Evolutionary conservation across 331 rosid genomes (phyloP), one percentile per base, ranked within the genome.

Genomic region (Cydonia oblonga): DNA sequence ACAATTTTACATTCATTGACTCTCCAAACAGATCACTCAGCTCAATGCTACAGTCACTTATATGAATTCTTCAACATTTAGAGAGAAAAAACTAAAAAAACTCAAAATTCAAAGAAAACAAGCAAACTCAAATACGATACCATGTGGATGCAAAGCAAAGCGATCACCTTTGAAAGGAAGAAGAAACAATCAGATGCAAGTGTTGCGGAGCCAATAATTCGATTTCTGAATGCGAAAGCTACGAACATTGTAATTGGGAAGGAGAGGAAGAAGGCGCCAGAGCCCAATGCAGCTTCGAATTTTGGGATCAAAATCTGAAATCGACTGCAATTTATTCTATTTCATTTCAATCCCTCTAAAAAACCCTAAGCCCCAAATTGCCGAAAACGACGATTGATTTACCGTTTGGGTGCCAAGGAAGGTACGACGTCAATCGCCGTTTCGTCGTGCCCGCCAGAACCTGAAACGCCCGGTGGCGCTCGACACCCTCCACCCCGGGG

Each of bases 281-380:
- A 60, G 7, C 65, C 35, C n/a, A 60, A 60, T 25, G 65, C 65
- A 2, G 12, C 24, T 28, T 62, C 4, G 8, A 9, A 62, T 28
- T 62, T 29, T 9, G 11, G 13, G 38, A 18, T 62, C 42, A 62
- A 62, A 26, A 51, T 25, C 8, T 14, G 42, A 30, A 12, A 33
- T 33, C 25, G 22, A 22, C 22, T 19, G 40, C 66, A 44, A 35
- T 20, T 22, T 32, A 22, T 70, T 18, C 53, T 7, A 76, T 40
- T 35, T 5, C 20, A 75, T 58, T 57, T 25, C 22, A 9, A 49
- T 40, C 24, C 30, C 62, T 59, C 42, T 16, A 6, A 56, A 42
- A n/a, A 68, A 68, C 62, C 63, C 74, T 76, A 68, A 15, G 33
- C 26, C 61, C 62, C 38, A 68, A 67, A 49, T 38, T 16, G 23